Base-by-base conservation (phyloP, 1,284 basidiomycete genomes). In the Neotropicomus parvogracilis region DNA sequence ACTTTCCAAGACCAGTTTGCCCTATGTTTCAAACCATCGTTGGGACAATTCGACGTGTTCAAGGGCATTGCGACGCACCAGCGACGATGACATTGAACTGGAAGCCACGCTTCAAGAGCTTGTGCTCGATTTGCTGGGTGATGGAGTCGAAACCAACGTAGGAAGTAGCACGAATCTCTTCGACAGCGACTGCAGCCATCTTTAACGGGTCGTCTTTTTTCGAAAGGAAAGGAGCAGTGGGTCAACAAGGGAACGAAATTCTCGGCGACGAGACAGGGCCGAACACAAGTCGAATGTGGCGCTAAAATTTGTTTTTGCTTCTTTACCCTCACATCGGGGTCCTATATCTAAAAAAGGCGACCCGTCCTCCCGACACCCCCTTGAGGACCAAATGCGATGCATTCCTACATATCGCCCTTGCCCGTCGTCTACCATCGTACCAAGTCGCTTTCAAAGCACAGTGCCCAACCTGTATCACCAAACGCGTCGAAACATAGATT, bases 31-130 rank as follows among this genome's bases (percentile, higher is more conserved):
- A 19, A 12, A n/a, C 11, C 2, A 32, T 44, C 16, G 38, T 0
- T 24, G 36, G 33, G 1, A 31, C 19, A 5, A 9, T 17, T 24
- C 39, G 17, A n/a, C 28, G 4, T 5, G 14, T 20, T 16, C 10
- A 29, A 32, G 2, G 3, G 33, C 44, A 16, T n/a, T 24, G 20
- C 42, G 44, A 81, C 90, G 59, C 61, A 94, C 93, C 93, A 59
- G 88, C 93, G 54, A 92, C 88, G 69, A 97, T 95, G 56, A 95
- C 87, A 69, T 99, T 99, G 83, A 99, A 98, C 75, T 97, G 91
- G 79, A 97, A 98, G 53, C 95, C 95, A 59, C 95, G 87, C 77
- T 98, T 98, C 74, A 99, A 83, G 61, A 98, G 86, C 81, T 98
- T 99, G 78, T 94, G 89, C 79, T 99, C 95, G 66, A 99, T 97